A percentile compares a stretch with the other conserved stretches of the same genome.
Evolutionary conservation across 805 yeast species (phyloP).

Genomic region (Pichia membranifaciens): DNA sequence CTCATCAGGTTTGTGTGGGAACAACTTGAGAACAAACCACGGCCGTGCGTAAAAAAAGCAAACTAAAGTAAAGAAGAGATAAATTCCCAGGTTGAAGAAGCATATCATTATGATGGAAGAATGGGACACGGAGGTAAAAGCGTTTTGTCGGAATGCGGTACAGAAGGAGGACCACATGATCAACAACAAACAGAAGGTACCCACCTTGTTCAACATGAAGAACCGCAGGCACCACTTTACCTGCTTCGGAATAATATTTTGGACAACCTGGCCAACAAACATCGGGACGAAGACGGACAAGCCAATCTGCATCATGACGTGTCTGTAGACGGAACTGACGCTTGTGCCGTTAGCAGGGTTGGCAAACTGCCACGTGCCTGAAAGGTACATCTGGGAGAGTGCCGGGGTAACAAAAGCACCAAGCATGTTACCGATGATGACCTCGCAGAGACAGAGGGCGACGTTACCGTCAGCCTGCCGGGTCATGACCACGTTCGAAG

Average conservation of each 20-base stretch:
- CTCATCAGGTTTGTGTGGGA: slow-evolving; percentile 43
- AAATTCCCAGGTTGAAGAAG: slow-evolving; percentile 77
- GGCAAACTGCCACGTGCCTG: slow-evolving; percentile 63
- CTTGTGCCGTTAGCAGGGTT: slow-evolving; percentile 63
- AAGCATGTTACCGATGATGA: slow-evolving; percentile 72
- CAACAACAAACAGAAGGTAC: slow-evolving; percentile 70
- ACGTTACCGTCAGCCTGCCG: slow-evolving; percentile 80
- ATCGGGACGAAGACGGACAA: slow-evolving; percentile 73
- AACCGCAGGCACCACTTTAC: slow-evolving; percentile 54
- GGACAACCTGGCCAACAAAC: slow-evolving; percentile 82
- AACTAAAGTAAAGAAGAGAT: slow-evolving; percentile 65
- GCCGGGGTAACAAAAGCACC: slow-evolving; percentile 91
- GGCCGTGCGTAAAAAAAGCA: slow-evolving; percentile 62
- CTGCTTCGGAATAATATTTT: slow-evolving; percentile 61
- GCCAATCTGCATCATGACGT: slow-evolving; percentile 86
- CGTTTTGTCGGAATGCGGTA: slow-evolving; percentile 78
- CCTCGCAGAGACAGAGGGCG: slow-evolving; percentile 69
- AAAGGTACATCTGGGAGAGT: slow-evolving; percentile 61
- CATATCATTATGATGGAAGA: slow-evolving; percentile 69
- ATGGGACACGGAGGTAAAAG: slow-evolving; percentile 50
- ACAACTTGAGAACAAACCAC: slow-evolving; percentile 36
- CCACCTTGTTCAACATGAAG: slow-evolving; percentile 63
- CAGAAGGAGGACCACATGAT: slow-evolving; percentile 61
- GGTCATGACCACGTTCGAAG: slow-evolving; percentile 92
- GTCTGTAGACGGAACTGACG: slow-evolving; percentile 53